Evolutionary conservation across 345 rosid genomes (phyloP), one percentile per base, ranked within the genome.

Genomic region (Microcos paniculata): DNA sequence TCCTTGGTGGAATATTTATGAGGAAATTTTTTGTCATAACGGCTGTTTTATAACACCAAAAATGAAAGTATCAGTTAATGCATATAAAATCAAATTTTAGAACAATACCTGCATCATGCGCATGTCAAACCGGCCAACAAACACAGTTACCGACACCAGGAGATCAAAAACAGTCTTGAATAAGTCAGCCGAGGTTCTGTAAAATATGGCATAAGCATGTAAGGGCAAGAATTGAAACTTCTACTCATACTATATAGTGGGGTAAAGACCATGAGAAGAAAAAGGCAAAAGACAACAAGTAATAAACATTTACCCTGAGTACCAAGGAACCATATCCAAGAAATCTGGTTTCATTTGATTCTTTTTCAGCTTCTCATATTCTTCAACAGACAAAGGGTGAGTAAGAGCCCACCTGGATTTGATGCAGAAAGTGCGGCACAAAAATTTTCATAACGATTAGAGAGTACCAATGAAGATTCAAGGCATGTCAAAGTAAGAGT

Each of bases 261-360:
- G 38, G 26, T n/a, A 63, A 71, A 28, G 52, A 14, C 58, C 42
- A 23, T 30, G 4, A 49, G 13, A 58, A 58, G 8, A 1, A 23
- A n/a, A 52, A 24, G 40, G 43, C 18, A 23, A 35, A 42, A 28
- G 33, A 23, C 18, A 68, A 72, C 59, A 53, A 59, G 67, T 21
- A 79, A 83, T 49, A 58, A 73, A 51, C 67, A 48, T 40, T 43
- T 94, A 96, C 99, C 99, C 99, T 70, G 98, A 93, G 86, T 96
- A 93, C 99, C 99, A 96, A 72, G 99, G 99, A 82, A 96, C 99
- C 99, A 96, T 96, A 76, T 93, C 99, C 84, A 96, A 79, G 84
- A 96, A 96, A 81, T 92, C 88, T 49, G 99, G 99, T 84, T 88
- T 96, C 92, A 89, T 77, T 78, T 96, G 98, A 85, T 87, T 86